These are phyloP conservation scores for Fusarium concolor DNA, from an alignment of 2,329 filamentous ascomycete genomes.

Conservation along the genomic window DNA sequence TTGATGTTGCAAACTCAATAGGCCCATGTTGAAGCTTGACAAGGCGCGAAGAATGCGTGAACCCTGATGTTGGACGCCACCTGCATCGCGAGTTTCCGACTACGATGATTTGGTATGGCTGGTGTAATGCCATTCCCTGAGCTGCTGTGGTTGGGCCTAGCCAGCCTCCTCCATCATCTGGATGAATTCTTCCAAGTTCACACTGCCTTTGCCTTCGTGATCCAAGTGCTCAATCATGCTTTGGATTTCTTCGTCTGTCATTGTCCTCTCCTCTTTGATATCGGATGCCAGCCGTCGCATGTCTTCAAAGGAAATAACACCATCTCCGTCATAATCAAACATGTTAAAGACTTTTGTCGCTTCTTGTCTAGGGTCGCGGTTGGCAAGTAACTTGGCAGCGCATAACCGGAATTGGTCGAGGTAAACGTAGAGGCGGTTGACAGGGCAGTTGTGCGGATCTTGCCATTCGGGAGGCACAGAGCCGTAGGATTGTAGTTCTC, in stretches of 20 bases:
- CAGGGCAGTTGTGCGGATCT: slow-evolving; percentile 56
- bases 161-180: slow-evolving; percentile 67
- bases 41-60: neutral
- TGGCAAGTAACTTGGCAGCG: slow-evolving; percentile 83
- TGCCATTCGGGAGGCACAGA: slow-evolving; percentile 72
- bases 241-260: slow-evolving; percentile 90
- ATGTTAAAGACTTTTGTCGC: slow-evolving; percentile 90
- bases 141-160: slow-evolving; percentile 36
- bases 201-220: slow-evolving; percentile 88
- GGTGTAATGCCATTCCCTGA: slow-evolving; percentile 3
- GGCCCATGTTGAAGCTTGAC: neutral
- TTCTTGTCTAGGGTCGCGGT: slow-evolving; percentile 89
- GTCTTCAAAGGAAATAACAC: slow-evolving; percentile 89
- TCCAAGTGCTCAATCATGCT: slow-evolving; percentile 99
- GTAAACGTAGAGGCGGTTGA: slow-evolving; percentile 62
- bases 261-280: slow-evolving; percentile 80
- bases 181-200: slow-evolving; percentile 76
- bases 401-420: slow-evolving; percentile 71
- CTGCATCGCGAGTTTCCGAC: neutral
- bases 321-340: slow-evolving; percentile 94
- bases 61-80: neutral
- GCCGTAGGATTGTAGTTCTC: slow-evolving; percentile 84
- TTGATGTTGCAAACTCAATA: neutral
- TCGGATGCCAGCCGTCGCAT: slow-evolving; percentile 88
- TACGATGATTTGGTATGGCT: slow-evolving; percentile 19